Conservation (phyloP, 1,284 basidiomycete species). For the Sphagnurus paluster region DNA sequence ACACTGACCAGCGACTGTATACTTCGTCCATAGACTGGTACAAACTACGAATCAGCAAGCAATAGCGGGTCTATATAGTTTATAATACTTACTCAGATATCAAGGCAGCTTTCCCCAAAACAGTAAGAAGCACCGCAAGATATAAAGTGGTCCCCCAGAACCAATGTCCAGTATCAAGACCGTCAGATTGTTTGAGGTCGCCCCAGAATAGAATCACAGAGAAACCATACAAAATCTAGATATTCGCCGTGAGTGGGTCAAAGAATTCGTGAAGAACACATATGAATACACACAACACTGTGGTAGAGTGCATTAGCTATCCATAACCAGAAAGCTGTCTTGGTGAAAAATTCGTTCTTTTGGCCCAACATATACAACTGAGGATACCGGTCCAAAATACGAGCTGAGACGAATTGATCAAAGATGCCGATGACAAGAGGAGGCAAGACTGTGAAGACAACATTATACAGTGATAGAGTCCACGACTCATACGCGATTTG, state of each 20-base stretch:
- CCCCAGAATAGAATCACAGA: constrained; percentile 92
- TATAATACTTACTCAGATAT: constrained; percentile 85
- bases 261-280: background rate
- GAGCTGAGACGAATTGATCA: constrained; percentile 96
- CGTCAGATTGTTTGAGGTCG: constrained; percentile 79
- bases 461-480: constrained; percentile 94
- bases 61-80: constrained; percentile 5
- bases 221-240: constrained; percentile 82
- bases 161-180: constrained; percentile 91
- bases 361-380: constrained; percentile 95
- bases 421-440: constrained; percentile 97
- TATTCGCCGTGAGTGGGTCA: background rate
- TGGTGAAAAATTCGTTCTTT: constrained; percentile 89
- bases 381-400: constrained; percentile 96
- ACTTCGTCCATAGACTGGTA: constrained; percentile 96
- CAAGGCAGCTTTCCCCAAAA: constrained; percentile 95
- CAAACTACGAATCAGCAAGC: background rate
- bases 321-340: constrained; percentile 95
- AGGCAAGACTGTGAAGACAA: constrained; percentile 92
- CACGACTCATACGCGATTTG: constrained; percentile 99
- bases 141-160: constrained; percentile 98
- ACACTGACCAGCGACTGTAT: constrained; percentile 81
- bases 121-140: constrained; percentile 89
- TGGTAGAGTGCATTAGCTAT: constrained; percentile 93
- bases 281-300: constrained; percentile 67